These are phyloP conservation scores for Diaporthe capsici DNA, from an alignment of 2,329 filamentous ascomycete species.

Conservation along the genomic window DNA sequence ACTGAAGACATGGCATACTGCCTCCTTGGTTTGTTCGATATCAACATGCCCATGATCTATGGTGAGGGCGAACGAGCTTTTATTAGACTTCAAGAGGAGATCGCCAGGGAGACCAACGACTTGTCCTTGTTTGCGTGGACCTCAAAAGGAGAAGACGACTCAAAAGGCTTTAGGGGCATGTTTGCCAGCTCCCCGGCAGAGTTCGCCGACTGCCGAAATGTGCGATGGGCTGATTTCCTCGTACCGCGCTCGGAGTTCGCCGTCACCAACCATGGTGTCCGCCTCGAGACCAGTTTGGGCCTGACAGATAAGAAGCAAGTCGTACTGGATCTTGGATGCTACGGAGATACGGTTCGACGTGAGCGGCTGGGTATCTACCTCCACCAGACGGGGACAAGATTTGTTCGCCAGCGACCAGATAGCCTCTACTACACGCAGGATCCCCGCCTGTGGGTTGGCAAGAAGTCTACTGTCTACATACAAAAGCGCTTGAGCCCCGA, in stretches of 20 bases:
- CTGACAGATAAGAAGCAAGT: neutral
- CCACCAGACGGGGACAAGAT: neutral
- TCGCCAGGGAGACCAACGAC: slow-evolving; percentile 42
- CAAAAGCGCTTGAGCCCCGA: neutral
- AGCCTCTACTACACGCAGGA: neutral
- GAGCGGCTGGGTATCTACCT: neutral
- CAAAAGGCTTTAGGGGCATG: slow-evolving; percentile 36
- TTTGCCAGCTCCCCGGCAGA: slow-evolving; percentile 37
- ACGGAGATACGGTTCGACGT: neutral
- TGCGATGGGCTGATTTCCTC: neutral
- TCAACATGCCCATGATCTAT: slow-evolving; percentile 49
- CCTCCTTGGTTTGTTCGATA: slow-evolving; percentile 45
- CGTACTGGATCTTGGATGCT: neutral
- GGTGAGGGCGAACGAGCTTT: slow-evolving; percentile 47
- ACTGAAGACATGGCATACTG: slow-evolving; percentile 46
- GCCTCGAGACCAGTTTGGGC: neutral
- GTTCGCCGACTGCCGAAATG: slow-evolving; percentile 28
- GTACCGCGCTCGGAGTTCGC: neutral
- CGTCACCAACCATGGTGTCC: neutral
- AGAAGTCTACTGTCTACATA: neutral
- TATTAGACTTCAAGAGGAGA: slow-evolving; percentile 46
- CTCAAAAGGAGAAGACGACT: slow-evolving; percentile 2
- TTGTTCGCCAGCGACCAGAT: neutral
- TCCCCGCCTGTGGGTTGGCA: neutral
- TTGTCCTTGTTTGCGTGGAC: slow-evolving; percentile 41